Conservation (phyloP, 768 basidiomycete genomes). For the Rhizopogon sp. region DNA sequence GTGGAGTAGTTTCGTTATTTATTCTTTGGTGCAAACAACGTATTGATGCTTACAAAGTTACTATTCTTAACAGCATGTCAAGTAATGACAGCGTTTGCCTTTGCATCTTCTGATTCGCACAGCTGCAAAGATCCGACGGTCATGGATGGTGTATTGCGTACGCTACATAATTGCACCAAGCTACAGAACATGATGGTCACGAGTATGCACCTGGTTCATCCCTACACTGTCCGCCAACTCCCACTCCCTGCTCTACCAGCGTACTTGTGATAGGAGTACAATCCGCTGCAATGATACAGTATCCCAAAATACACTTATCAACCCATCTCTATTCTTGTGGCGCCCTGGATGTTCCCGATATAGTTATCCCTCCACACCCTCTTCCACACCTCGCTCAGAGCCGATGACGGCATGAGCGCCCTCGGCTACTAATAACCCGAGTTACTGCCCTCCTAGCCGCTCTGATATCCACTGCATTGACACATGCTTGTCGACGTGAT, state of each 20-base stretch:
- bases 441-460: constrained; percentile 20
- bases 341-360: constrained; percentile 17
- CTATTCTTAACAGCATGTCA: neutral
- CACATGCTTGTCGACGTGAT: constrained; percentile 24
- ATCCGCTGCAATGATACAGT: constrained; percentile 10
- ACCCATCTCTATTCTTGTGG: neutral
- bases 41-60: neutral
- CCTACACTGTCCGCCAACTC: neutral
- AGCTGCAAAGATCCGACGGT: neutral
- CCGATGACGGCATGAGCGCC: neutral
- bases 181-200: neutral
- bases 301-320: constrained; percentile 11
- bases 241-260: neutral
- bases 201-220: neutral
- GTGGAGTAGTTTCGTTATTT: neutral
- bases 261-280: constrained; percentile 17
- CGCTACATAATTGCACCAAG: neutral
- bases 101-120: neutral
- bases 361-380: constrained; percentile 2
- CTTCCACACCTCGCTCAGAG: neutral
- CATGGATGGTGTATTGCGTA: neutral
- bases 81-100: constrained; percentile 1
- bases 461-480: constrained; percentile 25
- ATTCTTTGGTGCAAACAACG: neutral
- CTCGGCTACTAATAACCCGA: neutral